phyloP scores from a whole-genome alignment of 225 moss, liverwort and hornwort species.

The Lunularia cruciata region DNA sequence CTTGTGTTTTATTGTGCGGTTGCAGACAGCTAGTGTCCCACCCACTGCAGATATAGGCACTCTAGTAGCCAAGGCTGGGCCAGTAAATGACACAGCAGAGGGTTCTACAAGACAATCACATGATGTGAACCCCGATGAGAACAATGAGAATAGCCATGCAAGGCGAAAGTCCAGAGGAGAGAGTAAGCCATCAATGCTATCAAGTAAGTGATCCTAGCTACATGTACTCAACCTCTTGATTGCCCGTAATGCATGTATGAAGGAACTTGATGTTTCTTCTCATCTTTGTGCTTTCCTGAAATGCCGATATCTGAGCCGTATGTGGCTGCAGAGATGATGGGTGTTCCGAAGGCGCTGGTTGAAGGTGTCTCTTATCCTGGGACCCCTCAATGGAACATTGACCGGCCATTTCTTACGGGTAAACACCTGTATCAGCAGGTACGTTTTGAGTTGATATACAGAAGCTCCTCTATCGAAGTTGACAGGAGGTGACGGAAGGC shows the following conservation, averaged over 20 bases:
- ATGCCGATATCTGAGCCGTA: background rate
- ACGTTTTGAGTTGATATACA: background rate
- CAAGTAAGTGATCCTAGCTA: background rate
- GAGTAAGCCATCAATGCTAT: constrained; percentile 47
- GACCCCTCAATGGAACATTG: constrained; percentile 90
- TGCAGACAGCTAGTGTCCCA: constrained; percentile 15
- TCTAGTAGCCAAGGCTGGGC: background rate
- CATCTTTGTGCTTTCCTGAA: too few relatives aligned
- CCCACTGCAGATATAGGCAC: background rate
- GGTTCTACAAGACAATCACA: constrained; percentile 46
- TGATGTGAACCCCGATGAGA: constrained; percentile 50
- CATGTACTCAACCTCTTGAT: background rate
- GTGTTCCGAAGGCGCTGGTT: constrained; percentile 78
- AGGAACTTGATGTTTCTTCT: too few relatives aligned
- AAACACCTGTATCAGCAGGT: constrained; percentile 74
- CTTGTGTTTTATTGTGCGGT: background rate
- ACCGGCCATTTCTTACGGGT: constrained; percentile 87
- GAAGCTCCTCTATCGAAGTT: background rate
- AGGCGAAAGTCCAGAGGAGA: constrained; percentile 54
- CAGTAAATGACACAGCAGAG: constrained; percentile 26
- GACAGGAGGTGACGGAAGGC: background rate
- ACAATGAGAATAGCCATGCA: constrained; percentile 52
- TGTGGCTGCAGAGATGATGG: constrained; percentile 51
- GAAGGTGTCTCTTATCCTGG: constrained; percentile 96
- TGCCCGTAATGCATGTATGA: too few relatives aligned